Base-by-base conservation (phyloP, 106 monocot species). In the Narthecium ossifragum region DNA sequence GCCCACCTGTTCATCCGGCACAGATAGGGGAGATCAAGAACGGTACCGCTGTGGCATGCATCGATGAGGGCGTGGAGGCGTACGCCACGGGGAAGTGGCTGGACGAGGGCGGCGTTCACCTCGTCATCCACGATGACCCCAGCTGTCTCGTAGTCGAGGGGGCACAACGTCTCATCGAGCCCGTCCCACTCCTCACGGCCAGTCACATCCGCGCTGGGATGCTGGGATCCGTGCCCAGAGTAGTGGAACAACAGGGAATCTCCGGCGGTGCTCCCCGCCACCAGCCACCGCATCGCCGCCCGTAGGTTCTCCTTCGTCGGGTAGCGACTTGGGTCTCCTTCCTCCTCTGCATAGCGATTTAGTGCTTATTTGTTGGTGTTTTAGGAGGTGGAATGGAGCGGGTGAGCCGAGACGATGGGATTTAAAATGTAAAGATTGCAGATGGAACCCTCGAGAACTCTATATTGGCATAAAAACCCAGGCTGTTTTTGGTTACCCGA, bases 231-330 rank as follows among this genome's bases (percentile, higher is more conserved):
- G 54, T 93, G 92, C 20, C 92, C 88, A 12, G 92, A 93, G 88
- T 79, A 93, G 65, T 93, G 88, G 77, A 93, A 93, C 38, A 93
- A 61, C 4, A 93, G 88, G 0, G 88, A 93, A 75, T 93, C 81
- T 12, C 92, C 88, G 6, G 66, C 2, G 12, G 27, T 25, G 75
- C 72, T 68, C 31, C 66, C 78, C 4, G 55, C 26, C 34, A 88
- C 76, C 56, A 93, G 78, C 92, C 88, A 88, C 56, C 70, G 73
- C 81, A 93, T 84, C 34, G 92, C 92, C 6, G 63, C 64, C 21
- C 36, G 51, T 31, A 93, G 63, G 88, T 88, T 93, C 24, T 33
- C 48, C 70, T 72, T 75, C 29, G 84, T 93, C 14, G 92, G 92
- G 8, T 59, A 26, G 30, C 70, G 54, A 12, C 14, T 3, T 4